These are phyloP conservation scores for Debaryomyces psychrophilus DNA, from an alignment of 1,139 yeast species.

Conservation along the genomic window DNA sequence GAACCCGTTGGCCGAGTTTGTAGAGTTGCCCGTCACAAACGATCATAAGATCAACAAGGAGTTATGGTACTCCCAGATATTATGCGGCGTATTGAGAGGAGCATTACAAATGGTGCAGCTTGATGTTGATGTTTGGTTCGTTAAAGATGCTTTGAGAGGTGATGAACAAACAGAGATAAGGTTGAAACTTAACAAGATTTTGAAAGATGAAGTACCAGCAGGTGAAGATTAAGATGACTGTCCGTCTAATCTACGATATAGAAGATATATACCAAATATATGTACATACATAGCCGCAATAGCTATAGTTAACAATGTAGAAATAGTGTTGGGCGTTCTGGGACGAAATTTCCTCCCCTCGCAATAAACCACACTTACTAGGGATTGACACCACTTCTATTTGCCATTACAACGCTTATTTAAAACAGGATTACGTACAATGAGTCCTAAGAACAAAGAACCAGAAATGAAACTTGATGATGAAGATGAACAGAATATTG, in stretches of 20 bases:
- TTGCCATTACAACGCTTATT: not conserved
- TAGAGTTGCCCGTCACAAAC: slow-evolving; percentile 71
- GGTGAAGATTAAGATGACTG: slow-evolving; percentile 71
- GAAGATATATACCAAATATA: not conserved
- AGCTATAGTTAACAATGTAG: not conserved
- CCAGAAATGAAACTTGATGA: not conserved
- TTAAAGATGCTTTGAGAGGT: slow-evolving; percentile 81
- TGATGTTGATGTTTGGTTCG: slow-evolving; percentile 82
- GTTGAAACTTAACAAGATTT: slow-evolving; percentile 67
- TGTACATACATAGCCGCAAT: not conserved
- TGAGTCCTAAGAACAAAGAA: not conserved
- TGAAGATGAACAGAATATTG: not conserved
- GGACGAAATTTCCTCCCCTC: slow-evolving; percentile 3
- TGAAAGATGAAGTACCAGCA: slow-evolving; percentile 95
- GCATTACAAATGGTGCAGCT: slow-evolving; percentile 95
- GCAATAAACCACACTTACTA: not conserved
- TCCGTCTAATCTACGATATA: slow-evolving; percentile 7
- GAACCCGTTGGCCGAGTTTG: slow-evolving; percentile 93
- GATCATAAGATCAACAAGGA: slow-evolving; percentile 71
- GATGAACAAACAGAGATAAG: slow-evolving; percentile 80
- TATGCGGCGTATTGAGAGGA: slow-evolving; percentile 89
- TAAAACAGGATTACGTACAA: not conserved
- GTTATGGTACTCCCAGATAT: slow-evolving; percentile 88
- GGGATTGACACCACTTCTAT: not conserved
- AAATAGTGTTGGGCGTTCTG: not conserved